These are phyloP conservation scores for Penicillium chermesinum DNA, from an alignment of 495 filamentous ascomycete species.

Conservation along the genomic window DNA sequence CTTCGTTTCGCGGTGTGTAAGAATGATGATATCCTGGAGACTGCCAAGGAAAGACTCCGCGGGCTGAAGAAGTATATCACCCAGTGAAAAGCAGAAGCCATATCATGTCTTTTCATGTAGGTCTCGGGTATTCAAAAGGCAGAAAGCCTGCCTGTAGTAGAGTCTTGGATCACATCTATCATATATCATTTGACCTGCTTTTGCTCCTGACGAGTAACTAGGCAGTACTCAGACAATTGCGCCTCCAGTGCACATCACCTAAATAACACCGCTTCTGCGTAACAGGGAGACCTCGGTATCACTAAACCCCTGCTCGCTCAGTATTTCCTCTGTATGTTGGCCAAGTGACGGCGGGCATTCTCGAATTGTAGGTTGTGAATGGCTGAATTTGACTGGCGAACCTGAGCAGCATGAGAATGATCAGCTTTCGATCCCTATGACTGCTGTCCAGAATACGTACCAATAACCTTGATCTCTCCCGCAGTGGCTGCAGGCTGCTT, in stretches of 20 bases:
- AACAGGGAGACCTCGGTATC: no score
- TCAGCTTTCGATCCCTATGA: neutral
- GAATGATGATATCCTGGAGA: constrained; percentile 82
- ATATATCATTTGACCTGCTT: no score
- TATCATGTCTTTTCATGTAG: constrained; percentile 2
- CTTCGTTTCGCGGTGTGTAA: constrained; percentile 96
- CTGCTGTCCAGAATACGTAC: neutral
- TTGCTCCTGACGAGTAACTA: no score
- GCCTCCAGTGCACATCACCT: no score
- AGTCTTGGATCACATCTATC: neutral
- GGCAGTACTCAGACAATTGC: no score
- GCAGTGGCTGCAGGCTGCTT: neutral
- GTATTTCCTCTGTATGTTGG: neutral
- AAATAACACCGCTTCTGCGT: no score
- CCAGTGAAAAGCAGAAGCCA: constrained; percentile 17
- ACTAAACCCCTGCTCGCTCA: constrained; percentile 2
- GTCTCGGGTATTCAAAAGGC: neutral
- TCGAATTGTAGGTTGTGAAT: constrained; percentile 1
- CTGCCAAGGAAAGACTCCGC: constrained; percentile 81
- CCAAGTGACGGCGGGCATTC: neutral
- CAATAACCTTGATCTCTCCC: neutral
- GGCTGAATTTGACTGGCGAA: neutral
- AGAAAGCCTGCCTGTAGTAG: neutral
- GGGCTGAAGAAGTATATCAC: constrained; percentile 77
- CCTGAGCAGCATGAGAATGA: neutral